Conservation (phyloP, 2,329 filamentous ascomycete species). For the Pyrenophora seminiperda region DNA sequence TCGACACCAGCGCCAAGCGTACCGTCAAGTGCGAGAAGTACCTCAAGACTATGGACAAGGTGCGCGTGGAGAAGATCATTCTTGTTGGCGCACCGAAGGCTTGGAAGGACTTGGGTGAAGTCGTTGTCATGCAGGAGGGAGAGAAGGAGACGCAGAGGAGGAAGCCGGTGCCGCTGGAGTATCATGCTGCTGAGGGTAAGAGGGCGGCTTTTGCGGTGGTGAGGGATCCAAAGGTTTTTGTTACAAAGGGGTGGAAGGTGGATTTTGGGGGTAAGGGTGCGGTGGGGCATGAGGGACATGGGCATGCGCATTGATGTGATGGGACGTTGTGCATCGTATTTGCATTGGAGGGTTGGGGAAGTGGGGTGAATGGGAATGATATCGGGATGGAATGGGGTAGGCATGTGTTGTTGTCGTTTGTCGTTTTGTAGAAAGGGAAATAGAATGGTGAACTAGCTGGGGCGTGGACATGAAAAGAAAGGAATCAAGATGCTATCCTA, state of each 20-base stretch:
- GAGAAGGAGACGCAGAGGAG: conserved; percentile 51
- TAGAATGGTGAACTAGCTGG: too few relatives aligned
- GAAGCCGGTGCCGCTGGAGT: conserved; percentile 64
- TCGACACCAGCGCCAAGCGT: conserved; percentile 50
- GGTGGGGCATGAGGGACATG: conserved; percentile 28
- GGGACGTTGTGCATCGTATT: too few relatives aligned
- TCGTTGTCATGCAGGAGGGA: conserved; percentile 67
- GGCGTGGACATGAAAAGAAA: too few relatives aligned
- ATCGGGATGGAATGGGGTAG: too few relatives aligned
- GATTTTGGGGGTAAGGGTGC: conserved; percentile 52
- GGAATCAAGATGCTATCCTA: too few relatives aligned
- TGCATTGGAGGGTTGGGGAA: not conserved
- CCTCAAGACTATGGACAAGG: conserved; percentile 76
- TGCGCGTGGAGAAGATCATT: conserved; percentile 82
- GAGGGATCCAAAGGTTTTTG: conserved; percentile 65
- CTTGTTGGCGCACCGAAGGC: conserved; percentile 75
- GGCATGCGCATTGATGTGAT: conserved; percentile 26
- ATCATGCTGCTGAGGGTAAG: conserved; percentile 56
- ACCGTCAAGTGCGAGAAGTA: conserved; percentile 72
- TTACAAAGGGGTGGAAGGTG: conserved; percentile 69
- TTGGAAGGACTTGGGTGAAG: conserved; percentile 70
- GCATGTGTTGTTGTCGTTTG: too few relatives aligned
- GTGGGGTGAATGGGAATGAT: too few relatives aligned
- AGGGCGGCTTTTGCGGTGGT: conserved; percentile 68
- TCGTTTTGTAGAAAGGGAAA: too few relatives aligned